Percentiles rank a stretch among this genome's conserved stretches.
These are phyloP conservation scores for Diaporthe citrichinensis DNA, from an alignment of 2,329 filamentous ascomycete genomes.

Conservation along the genomic window DNA sequence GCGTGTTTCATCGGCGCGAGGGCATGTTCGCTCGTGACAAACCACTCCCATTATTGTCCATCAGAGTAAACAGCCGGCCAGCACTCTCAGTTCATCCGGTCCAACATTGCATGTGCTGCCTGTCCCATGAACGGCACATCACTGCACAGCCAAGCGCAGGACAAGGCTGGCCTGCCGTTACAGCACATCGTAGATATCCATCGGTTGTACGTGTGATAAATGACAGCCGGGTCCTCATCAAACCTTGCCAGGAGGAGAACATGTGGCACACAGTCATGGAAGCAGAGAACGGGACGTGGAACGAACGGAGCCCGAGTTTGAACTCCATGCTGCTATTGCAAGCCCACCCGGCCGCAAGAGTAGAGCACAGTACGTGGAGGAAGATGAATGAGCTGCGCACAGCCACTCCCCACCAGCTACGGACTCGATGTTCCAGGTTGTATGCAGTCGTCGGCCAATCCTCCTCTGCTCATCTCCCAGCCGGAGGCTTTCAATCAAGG, in stretches of 20 bases:
- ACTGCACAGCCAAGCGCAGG: background rate
- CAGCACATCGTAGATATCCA: constrained; percentile 10
- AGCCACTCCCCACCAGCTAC: constrained; percentile 33
- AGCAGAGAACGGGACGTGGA: constrained; percentile 24
- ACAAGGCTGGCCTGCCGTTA: background rate
- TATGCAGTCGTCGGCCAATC: constrained; percentile 5
- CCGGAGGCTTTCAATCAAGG: background rate
- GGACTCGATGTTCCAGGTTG: constrained; percentile 24
- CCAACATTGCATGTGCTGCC: background rate
- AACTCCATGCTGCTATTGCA: constrained; percentile 10
- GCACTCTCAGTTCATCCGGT: constrained; percentile 9
- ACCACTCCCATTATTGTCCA: background rate
- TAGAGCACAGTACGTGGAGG: constrained; percentile 2
- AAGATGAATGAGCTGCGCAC: constrained; percentile 14
- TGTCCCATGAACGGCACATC: background rate
- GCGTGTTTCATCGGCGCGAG: constrained; percentile 27
- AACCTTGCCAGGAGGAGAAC: constrained; percentile 2
- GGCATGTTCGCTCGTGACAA: constrained; percentile 14
- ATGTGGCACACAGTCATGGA: background rate
- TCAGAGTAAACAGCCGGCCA: background rate
- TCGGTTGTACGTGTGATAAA: constrained; percentile 15
- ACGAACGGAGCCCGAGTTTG: constrained; percentile 10
- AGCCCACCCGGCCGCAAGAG: constrained; percentile 3
- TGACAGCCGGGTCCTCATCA: constrained; percentile 33
- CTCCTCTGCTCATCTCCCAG: constrained; percentile 26